Evolutionary conservation across 345 rosid species (phyloP), one percentile per base, ranked within the genome.

Genomic region (Carallia brachiata): DNA sequence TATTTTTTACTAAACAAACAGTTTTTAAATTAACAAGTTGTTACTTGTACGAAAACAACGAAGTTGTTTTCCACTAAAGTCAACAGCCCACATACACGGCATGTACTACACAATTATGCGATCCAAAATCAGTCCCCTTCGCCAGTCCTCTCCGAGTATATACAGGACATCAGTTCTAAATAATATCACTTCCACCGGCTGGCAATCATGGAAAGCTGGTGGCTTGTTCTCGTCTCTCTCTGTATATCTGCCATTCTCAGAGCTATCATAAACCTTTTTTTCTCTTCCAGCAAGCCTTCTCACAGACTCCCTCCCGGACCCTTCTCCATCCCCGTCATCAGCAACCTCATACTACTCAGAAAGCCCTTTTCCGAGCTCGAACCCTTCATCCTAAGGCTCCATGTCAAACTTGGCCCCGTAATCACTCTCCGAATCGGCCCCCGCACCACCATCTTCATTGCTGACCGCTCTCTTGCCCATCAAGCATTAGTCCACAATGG

Each of bases 281-380:
- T 18, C 18, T 28, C 57, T 18, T 40, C 68, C 28, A 53, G 16
- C 2, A 58, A 58, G 4, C n/a, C 65, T 1, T 7, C 61, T 0
- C 31, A 8, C 32, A 16, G 9, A 19, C 77, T 62, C 50, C 77
- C 77, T 16, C 77, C 77, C 2, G 73, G 73, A 10, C 73, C 78
- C 16, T 0, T 36, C 30, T 16, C 39, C 13, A 15, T 68, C 19
- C 78, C 73, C 1, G 4, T 74, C 52, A 68, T 74, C n/a, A 63
- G 77, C 27, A 62, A 55, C 64, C 27, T 63, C 40, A 1, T 54
- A 31, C 32, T 61, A 54, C 34, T 73, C 27, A 9, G 61, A 9
- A 28, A 61, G 7, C 61, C 72, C 31, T 1, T 48, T 16, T 27
- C n/a, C 4, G 72, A 61, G 0, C 4, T 73, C 10, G 72, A 52